Percentiles rank a stretch among this genome's conserved stretches.
phyloP scores from a whole-genome alignment of 495 filamentous ascomycete species.

The Aspergillus panamensis region DNA sequence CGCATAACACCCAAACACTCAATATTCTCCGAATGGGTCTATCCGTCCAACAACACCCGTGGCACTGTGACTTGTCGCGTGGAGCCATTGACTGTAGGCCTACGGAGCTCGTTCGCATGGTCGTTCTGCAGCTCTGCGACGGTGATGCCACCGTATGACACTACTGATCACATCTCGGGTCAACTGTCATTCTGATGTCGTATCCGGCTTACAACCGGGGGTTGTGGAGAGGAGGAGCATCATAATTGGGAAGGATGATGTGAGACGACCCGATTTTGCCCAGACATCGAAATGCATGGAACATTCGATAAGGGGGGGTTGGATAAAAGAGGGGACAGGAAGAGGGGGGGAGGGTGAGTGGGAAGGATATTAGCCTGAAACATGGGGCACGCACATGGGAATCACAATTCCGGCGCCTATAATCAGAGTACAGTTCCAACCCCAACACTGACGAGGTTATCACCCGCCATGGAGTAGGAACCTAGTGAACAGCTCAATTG shows the following conservation, averaged over 20 bases:
- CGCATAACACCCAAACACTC: slow-evolving; percentile 25
- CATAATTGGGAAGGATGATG: background rate
- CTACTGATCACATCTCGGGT: slow-evolving; percentile 17
- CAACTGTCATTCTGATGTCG: background rate
- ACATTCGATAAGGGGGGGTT: slow-evolving; percentile 15
- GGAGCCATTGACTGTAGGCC: slow-evolving; percentile 17
- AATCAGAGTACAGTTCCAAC: slow-evolving; percentile 35
- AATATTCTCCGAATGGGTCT: slow-evolving; percentile 17
- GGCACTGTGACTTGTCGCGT: slow-evolving; percentile 24
- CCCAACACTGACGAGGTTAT: slow-evolving; percentile 34
- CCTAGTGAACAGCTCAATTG: background rate
- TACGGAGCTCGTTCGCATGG: slow-evolving; percentile 17
- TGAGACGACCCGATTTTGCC: background rate
- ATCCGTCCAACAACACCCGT: slow-evolving; percentile 32
- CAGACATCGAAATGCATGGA: slow-evolving; percentile 17
- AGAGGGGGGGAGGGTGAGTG: background rate
- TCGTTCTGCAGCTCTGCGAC: slow-evolving; percentile 21
- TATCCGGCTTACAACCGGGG: background rate
- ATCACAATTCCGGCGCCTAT: slow-evolving; percentile 31
- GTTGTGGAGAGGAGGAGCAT: background rate
- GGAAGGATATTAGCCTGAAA: slow-evolving; percentile 7
- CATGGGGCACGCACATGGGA: slow-evolving; percentile 33
- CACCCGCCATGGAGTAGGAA: slow-evolving; percentile 25
- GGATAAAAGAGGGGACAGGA: background rate
- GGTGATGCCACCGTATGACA: slow-evolving; percentile 28